Conservation (phyloP, 2,329 filamentous ascomycete genomes). For the Fusarium sp. region DNA sequence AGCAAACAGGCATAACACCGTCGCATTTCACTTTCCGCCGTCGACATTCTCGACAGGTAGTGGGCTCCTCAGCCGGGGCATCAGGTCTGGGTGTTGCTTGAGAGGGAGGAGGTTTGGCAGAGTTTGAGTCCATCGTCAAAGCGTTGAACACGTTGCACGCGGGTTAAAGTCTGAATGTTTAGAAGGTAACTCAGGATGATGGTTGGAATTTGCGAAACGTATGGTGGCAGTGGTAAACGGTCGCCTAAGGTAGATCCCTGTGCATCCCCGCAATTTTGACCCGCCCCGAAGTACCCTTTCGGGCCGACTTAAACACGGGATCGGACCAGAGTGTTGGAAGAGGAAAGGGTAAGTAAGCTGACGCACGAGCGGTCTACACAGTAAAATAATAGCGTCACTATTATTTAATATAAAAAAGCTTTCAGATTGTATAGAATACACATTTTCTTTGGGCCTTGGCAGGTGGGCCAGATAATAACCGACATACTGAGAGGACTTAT, state of each 20-base stretch:
- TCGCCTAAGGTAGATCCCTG: slow-evolving; percentile 6
- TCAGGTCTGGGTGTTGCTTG: slow-evolving; percentile 17
- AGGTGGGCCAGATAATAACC: too few relatives aligned
- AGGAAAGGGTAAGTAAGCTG: slow-evolving; percentile 4
- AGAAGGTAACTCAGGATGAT: not conserved
- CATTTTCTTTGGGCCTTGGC: too few relatives aligned
- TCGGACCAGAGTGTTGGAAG: slow-evolving; percentile 8
- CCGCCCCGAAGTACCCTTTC: slow-evolving; percentile 13
- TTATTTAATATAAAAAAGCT: not conserved
- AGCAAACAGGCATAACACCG: slow-evolving; percentile 36
- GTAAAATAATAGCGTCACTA: too few relatives aligned
- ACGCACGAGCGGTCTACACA: not conserved
- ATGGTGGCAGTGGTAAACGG: slow-evolving; percentile 2
- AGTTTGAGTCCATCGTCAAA: slow-evolving; percentile 11
- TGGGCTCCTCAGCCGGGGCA: slow-evolving; percentile 24
- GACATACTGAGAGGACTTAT: too few relatives aligned
- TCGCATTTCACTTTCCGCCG: slow-evolving; percentile 38
- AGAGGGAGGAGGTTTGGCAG: slow-evolving; percentile 1
- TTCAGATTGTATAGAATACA: too few relatives aligned
- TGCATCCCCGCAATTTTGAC: slow-evolving; percentile 27
- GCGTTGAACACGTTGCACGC: not conserved
- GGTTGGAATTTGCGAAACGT: slow-evolving; percentile 22
- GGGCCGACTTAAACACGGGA: slow-evolving; percentile 28
- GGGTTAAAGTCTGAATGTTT: not conserved
- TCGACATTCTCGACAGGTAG: slow-evolving; percentile 37